Base-by-base conservation (phyloP, 2,329 filamentous ascomycete species). In the Colletotrichum karsti region DNA sequence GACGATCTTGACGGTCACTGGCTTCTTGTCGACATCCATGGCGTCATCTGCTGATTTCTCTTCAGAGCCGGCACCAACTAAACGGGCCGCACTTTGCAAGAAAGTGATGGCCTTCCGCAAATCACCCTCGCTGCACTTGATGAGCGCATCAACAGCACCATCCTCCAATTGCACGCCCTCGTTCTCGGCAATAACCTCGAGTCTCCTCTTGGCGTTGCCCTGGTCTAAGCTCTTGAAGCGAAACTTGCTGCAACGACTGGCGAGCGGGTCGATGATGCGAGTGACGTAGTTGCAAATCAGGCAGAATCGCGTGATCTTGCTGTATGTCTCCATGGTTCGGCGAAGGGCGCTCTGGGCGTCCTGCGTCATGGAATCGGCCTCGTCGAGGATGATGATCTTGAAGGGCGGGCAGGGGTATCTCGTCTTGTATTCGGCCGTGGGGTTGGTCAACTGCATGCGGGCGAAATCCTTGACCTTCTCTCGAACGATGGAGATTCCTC, bases 401-500 rank as follows among this genome's bases (percentile, higher is more conserved):
- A 98, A 99, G 0, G 96, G 96, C 22, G 96, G 96, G 77, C 95
- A 98, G 0, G 96, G 95, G 76, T 97, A 98, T 76, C 91, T 82
- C 67, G 85, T 80, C 80, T 89, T 84, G 83, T 93, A 88, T 73
- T 90, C 83, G 70, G 91, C 81, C 0, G 93, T 90, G 3, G 93
- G 91, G 72, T 97, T 94, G 30, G 93, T 95, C 70, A 98, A 89
- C 79, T 98, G 95, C 86, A 97, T 95, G 69, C 95, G 91, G 22
- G 97, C 97, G 80, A 99, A 99, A 80, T 97, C 92, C 80, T 99
- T 99, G 79, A 99, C 94, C 81, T 98, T 98, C 76, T 98, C 94
- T 58, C 96, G 92, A 39, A 99, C 95, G 71, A 99, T 98, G 69
- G 90, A 92, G 77, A 99, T 98, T 59, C 97, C 97, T 72, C 96